Evolutionary conservation across 148 eudicot genomes (phyloP).

Genomic region (Mesembryanthemum crystallinum): DNA sequence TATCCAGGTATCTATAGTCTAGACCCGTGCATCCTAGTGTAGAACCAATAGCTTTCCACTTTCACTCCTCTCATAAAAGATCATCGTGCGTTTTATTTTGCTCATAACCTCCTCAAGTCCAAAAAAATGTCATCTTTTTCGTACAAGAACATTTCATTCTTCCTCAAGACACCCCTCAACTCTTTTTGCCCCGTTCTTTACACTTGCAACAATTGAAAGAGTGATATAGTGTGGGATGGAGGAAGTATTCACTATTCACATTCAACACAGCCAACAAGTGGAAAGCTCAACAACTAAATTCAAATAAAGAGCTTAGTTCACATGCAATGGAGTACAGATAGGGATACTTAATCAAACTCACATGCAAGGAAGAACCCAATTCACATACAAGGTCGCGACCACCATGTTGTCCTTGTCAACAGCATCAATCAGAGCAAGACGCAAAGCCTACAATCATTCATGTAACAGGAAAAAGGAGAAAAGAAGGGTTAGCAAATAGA

Average conservation of each 20-base stretch:
- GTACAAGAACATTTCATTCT: background rate
- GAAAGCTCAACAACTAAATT: background rate
- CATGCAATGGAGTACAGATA: conserved; percentile 8
- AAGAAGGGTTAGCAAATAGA: no score
- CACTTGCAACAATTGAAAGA: background rate
- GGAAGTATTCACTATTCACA: background rate
- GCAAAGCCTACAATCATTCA: conserved; percentile 61
- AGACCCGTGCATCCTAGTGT: no score
- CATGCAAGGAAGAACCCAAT: conserved; percentile 75
- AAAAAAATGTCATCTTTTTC: background rate
- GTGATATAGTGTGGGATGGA: background rate
- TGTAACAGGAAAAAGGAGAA: background rate
- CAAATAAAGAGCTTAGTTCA: conserved; percentile 3
- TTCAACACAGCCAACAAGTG: background rate
- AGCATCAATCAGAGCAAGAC: conserved; percentile 67
- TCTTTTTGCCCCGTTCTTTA: background rate
- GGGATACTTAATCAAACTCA: conserved; percentile 34
- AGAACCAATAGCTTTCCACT: background rate
- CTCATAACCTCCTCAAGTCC: background rate
- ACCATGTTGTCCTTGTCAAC: conserved; percentile 56
- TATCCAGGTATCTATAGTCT: no score
- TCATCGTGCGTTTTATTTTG: background rate
- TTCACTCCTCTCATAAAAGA: background rate
- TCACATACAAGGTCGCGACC: conserved; percentile 64
- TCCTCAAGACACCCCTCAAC: background rate